These are phyloP conservation scores for Ceratobasidium sp. DNA, from an alignment of 1,284 basidiomycete genomes.

Conservation along the genomic window DNA sequence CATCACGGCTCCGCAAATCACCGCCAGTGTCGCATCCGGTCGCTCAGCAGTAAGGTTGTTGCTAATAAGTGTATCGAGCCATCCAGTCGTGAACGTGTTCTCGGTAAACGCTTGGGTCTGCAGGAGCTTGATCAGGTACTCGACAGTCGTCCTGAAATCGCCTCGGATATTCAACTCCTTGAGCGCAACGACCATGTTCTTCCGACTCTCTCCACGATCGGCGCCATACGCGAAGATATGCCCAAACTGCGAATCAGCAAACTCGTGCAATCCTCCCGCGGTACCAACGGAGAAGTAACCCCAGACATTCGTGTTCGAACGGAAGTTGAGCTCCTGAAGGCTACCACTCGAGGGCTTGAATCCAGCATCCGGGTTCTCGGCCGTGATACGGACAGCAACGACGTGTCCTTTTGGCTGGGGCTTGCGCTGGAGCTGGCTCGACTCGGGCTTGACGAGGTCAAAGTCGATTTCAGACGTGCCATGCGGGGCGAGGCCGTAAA, in stretches of 20 bases:
- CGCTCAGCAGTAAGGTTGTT: constrained; percentile 96
- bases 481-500: constrained; percentile 93
- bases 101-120: constrained; percentile 97
- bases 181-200: constrained; percentile 99
- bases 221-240: constrained; percentile 99
- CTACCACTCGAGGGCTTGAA: constrained; percentile 99
- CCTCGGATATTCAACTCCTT: constrained; percentile 99
- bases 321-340: constrained; percentile 98
- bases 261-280: constrained; percentile 97
- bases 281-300: constrained; percentile 98
- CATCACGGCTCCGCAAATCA: constrained; percentile 96
- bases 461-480: constrained; percentile 95
- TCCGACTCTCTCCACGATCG: constrained; percentile 93
- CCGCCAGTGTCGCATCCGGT: constrained; percentile 90
- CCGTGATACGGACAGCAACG: constrained; percentile 98
- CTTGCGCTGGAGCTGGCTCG: constrained; percentile 90
- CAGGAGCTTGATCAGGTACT: constrained; percentile 97
- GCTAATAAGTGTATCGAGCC: constrained; percentile 98
- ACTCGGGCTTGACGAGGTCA: constrained; percentile 90
- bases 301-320: constrained; percentile 99
- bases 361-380: constrained; percentile 99
- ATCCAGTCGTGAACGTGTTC: constrained; percentile 98
- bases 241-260: constrained; percentile 98
- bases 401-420: constrained; percentile 98
- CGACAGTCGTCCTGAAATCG: constrained; percentile 98